Evolutionary conservation across 768 basidiomycete species (phyloP).

Genomic region (Mycena epipterygia): DNA sequence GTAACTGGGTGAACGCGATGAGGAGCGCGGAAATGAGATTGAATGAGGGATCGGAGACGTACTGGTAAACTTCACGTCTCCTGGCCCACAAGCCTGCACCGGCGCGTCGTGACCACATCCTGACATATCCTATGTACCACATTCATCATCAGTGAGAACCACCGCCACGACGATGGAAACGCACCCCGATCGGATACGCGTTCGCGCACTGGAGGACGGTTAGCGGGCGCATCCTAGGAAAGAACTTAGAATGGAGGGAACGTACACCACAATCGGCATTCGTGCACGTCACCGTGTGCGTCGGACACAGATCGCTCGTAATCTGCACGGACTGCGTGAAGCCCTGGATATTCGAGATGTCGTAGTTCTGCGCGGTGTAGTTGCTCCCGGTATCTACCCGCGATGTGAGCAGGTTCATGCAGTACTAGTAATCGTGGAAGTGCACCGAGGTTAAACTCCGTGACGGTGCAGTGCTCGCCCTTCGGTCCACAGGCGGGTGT

Average conservation of each 20-base stretch:
- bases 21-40: not conserved
- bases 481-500: not conserved
- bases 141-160: not conserved
- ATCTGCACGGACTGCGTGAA: not conserved
- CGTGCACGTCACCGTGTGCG: not conserved
- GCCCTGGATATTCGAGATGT: not conserved
- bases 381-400: not conserved
- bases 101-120: not conserved
- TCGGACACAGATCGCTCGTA: not conserved
- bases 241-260: not conserved
- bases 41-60: not conserved
- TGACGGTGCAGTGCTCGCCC: not conserved
- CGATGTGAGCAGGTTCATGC: not conserved
- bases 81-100: not conserved
- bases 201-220: not conserved
- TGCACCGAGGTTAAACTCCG: not conserved
- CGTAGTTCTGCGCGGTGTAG: not conserved
- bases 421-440: not conserved
- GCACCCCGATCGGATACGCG: not conserved
- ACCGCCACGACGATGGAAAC: not conserved
- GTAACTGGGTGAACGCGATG: not conserved
- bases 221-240: not conserved
- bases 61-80: not conserved
- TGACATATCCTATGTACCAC: not conserved
- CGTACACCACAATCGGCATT: not conserved